These are phyloP conservation scores for Fraxinus americana DNA, from an alignment of 257 asterid genomes.

Conservation along the genomic window DNA sequence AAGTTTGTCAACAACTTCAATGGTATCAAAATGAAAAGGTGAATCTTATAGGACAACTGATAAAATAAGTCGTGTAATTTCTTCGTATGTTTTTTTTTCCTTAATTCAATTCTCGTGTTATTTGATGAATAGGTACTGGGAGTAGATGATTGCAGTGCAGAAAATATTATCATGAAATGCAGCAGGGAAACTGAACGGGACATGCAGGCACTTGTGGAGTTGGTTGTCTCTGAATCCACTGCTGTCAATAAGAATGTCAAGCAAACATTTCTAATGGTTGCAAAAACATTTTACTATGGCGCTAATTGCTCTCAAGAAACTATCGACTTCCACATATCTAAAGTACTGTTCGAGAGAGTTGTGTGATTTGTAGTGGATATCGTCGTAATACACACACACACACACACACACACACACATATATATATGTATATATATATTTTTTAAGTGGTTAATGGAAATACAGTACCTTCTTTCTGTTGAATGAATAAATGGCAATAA, in stretches of 20 bases:
- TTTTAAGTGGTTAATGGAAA: too few relatives aligned
- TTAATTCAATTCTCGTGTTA: background rate
- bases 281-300: slow-evolving; percentile 39
- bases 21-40: slow-evolving; percentile 27
- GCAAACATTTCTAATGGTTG: slow-evolving; percentile 45
- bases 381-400: too few relatives aligned
- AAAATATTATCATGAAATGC: background rate
- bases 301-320: slow-evolving; percentile 19
- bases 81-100: too few relatives aligned
- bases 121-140: slow-evolving; percentile 2
- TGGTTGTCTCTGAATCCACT: slow-evolving; percentile 28
- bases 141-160: background rate
- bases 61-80: background rate
- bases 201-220: slow-evolving; percentile 34
- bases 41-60: background rate
- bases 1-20: slow-evolving; percentile 35
- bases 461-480: too few relatives aligned
- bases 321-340: slow-evolving; percentile 32
- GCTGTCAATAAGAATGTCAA: slow-evolving; percentile 29
- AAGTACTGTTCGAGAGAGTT: slow-evolving; percentile 41
- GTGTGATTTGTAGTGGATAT: slow-evolving; percentile 1
- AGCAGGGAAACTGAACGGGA: slow-evolving; percentile 26
- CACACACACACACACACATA: too few relatives aligned
- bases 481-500: too few relatives aligned
- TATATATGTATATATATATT: too few relatives aligned